Evolutionary conservation across 139 green algal genomes (phyloP).

Genomic region (Asterochloris erici): DNA sequence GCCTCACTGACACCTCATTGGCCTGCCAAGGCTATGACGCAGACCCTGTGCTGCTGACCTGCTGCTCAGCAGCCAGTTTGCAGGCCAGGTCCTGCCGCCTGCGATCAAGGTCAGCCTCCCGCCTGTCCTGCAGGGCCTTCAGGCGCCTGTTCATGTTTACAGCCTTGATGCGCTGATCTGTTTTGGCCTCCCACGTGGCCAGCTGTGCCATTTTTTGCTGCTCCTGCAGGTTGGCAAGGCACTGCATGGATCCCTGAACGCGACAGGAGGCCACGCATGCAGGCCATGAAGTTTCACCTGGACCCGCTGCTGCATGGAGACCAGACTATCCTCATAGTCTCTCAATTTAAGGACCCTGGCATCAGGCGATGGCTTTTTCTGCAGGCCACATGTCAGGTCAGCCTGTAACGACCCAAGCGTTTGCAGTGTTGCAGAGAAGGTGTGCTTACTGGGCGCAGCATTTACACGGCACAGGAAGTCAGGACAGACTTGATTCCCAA

Average conservation of each 20-base stretch:
- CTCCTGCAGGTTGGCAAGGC: not conserved
- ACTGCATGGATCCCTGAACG: not conserved
- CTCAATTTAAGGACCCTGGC: slow-evolving; percentile 8
- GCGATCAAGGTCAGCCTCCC: slow-evolving; percentile 6
- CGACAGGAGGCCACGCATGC: too few species aligned
- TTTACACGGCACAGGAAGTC: too few species aligned
- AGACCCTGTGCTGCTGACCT: not conserved
- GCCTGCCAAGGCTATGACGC: too few species aligned
- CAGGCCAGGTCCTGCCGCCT: slow-evolving; percentile 1
- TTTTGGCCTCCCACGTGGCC: slow-evolving; percentile 15
- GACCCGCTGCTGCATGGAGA: not conserved
- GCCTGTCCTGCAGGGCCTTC: slow-evolving; percentile 13
- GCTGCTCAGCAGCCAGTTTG: slow-evolving; percentile 4
- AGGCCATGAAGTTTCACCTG: not conserved
- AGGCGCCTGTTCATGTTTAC: not conserved
- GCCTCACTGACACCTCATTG: too few species aligned
- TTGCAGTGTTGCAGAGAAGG: too few species aligned
- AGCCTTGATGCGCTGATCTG: slow-evolving; percentile 2
- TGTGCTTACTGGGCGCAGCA: too few species aligned
- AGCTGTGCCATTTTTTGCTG: not conserved
- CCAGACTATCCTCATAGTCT: slow-evolving; percentile 20
- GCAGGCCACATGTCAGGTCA: not conserved
- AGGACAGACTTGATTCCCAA: too few species aligned
- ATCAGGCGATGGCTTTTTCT: slow-evolving; percentile 19
- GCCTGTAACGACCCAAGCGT: too few species aligned